Percentiles rank a stretch among this genome's conserved stretches.
These are phyloP conservation scores for Cladorrhinum sp. DNA, from an alignment of 2,329 filamentous ascomycete genomes.

Conservation along the genomic window DNA sequence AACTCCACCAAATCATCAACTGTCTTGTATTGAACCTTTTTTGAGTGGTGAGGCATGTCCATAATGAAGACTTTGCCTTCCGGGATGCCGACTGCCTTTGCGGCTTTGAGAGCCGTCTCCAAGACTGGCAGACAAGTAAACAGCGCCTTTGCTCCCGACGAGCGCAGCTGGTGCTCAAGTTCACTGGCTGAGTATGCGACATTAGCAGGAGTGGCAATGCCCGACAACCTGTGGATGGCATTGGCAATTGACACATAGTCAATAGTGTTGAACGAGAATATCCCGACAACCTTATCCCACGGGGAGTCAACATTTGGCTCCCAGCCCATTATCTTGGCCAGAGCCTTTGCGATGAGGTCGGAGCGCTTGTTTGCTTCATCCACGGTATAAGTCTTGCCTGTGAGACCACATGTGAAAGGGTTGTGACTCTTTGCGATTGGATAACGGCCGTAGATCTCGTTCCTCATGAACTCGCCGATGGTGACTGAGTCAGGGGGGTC, in stretches of 20 bases:
- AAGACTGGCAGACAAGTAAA: constrained; percentile 71
- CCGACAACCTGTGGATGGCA: constrained; percentile 72
- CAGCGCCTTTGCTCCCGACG: constrained; percentile 65
- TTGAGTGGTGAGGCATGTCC: constrained; percentile 59
- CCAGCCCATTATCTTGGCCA: constrained; percentile 71
- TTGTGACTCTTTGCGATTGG: constrained; percentile 61
- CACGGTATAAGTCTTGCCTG: constrained; percentile 63
- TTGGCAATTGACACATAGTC: constrained; percentile 72
- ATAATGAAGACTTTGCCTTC: constrained; percentile 66
- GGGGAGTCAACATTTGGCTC: constrained; percentile 66
- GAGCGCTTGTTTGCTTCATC: constrained; percentile 63
- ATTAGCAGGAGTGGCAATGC: constrained; percentile 71
- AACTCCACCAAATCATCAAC: constrained; percentile 63
- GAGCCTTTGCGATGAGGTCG: constrained; percentile 63
- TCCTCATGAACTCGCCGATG: constrained; percentile 72
- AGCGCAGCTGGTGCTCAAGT: constrained; percentile 68
- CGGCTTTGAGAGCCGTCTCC: constrained; percentile 61
- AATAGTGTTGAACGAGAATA: constrained; percentile 80
- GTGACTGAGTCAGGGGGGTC: constrained; percentile 71
- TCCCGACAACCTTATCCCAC: constrained; percentile 75
- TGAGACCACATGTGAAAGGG: constrained; percentile 75
- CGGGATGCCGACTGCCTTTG: constrained; percentile 60
- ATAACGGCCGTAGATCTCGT: constrained; percentile 66
- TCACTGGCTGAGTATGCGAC: constrained; percentile 69
- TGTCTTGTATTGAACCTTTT: constrained; percentile 56